Percentiles rank a stretch among this genome's conserved stretches.
These are phyloP conservation scores for Phytophthora cactorum DNA, from an alignment of 352 stramenopile species.

Conservation along the genomic window DNA sequence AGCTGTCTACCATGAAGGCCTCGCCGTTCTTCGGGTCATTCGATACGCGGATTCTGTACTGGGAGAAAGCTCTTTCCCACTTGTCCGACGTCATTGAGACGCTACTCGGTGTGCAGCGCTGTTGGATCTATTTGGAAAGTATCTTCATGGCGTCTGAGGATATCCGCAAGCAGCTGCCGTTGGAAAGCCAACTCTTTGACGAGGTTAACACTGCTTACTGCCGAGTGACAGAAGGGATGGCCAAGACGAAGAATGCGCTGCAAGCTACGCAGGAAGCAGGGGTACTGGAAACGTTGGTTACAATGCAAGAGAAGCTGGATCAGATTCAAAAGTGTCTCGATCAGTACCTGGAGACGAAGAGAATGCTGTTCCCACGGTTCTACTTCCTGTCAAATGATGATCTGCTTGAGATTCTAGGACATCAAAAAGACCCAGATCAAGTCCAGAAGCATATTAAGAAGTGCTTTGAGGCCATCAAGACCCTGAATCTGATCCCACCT, in stretches of 20 bases:
- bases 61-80: slow-evolving; percentile 84
- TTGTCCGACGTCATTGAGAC: slow-evolving; percentile 93
- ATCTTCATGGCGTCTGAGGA: slow-evolving; percentile 96
- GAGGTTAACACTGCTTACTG: slow-evolving; percentile 87
- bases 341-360: slow-evolving; percentile 89
- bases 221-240: slow-evolving; percentile 76
- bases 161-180: slow-evolving; percentile 93
- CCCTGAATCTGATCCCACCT: slow-evolving; percentile 66
- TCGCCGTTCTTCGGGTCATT: slow-evolving; percentile 95
- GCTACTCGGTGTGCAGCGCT: slow-evolving; percentile 89
- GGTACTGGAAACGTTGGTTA: slow-evolving; percentile 66
- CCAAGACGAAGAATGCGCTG: slow-evolving; percentile 80
- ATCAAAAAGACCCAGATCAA: slow-evolving; percentile 89
- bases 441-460: slow-evolving; percentile 93
- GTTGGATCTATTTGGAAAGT: slow-evolving; percentile 95
- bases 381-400: slow-evolving; percentile 93
- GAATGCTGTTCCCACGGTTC: slow-evolving; percentile 87
- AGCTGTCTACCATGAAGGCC: slow-evolving; percentile 94
- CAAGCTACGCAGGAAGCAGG: slow-evolving; percentile 65
- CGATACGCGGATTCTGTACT: slow-evolving; percentile 87
- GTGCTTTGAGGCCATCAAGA: slow-evolving; percentile 93
- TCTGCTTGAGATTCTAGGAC: slow-evolving; percentile 84
- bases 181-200: slow-evolving; percentile 88
- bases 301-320: slow-evolving; percentile 90
- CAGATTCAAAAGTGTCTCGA: slow-evolving; percentile 89